Base-by-base conservation (phyloP, 768 basidiomycete species). In the Mycena maculata region DNA sequence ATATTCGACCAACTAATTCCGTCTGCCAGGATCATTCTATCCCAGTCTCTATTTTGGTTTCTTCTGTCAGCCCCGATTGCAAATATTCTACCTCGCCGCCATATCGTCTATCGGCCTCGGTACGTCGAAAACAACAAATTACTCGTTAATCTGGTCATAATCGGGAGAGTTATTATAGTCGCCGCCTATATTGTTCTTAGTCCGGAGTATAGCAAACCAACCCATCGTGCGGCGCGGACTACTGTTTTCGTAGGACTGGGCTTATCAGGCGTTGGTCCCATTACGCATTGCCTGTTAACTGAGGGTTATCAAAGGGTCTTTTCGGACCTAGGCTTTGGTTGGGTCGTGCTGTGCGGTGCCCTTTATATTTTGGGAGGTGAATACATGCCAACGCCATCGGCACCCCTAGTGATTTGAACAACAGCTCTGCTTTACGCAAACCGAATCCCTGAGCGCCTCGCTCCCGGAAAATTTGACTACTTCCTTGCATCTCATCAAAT, bases 401-500 rank as follows among this genome's bases (percentile, higher is more conserved):
- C n/a, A n/a, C n/a, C n/a, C n/a, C n/a, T n/a, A n/a, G n/a, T n/a
- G n/a, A n/a, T n/a, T n/a, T n/a, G n/a, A n/a, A n/a, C n/a, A n/a
- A n/a, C n/a, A n/a, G n/a, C n/a, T n/a, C n/a, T n/a, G n/a, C n/a
- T n/a, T n/a, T n/a, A n/a, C 79, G 94, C 94, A 52, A 90, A 91
- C 74, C 87, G 94, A 54, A 85, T 94, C 60, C 95, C 94, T 47
- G 95, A 96, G 73, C 83, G 88, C 41, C 79, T 90, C 67, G 80
- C 83, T 9, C 93, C 93, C 7, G 94, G 94, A 39, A 86, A 78
- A 69, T 95, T 95, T 78, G 94, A 96, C 79, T 85, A 86, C 73
- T 86, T 93, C 72, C 85, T 90, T 60, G 86, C 92, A 0, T 94
- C 92, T 22, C 95, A 97, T 81, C 93, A 96, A 78, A 92, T 97